These are phyloP conservation scores for Plasmodium yoelii DNA, from an alignment of 169 alveolate genomes.

Conservation along the genomic window DNA sequence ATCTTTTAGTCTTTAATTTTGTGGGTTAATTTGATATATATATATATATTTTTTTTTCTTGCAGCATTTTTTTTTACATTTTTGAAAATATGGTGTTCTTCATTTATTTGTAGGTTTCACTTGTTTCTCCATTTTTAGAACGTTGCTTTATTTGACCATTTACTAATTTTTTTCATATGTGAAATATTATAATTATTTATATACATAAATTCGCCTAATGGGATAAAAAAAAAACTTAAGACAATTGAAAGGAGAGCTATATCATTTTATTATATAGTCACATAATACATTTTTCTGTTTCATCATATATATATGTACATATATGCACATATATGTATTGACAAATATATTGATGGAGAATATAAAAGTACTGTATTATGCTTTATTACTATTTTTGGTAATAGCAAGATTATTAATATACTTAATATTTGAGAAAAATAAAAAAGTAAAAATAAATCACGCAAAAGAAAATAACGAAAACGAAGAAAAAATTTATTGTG, in stretches of 20 bases:
- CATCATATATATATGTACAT: neutral
- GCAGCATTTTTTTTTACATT: too few relatives aligned
- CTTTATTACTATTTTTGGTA: slow-evolving; percentile 21
- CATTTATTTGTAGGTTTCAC: too few relatives aligned
- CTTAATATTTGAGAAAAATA: slow-evolving; percentile 12
- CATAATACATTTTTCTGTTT: neutral
- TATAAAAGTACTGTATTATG: slow-evolving; percentile 16
- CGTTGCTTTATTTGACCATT: too few relatives aligned
- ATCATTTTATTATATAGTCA: neutral
- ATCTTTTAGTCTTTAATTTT: too few relatives aligned
- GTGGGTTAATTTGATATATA: too few relatives aligned
- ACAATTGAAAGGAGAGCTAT: neutral
- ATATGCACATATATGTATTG: neutral
- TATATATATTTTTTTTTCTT: too few relatives aligned
- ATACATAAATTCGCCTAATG: too few relatives aligned
- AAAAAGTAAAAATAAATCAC: slow-evolving; percentile 1
- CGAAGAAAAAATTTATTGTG: slow-evolving; percentile 16
- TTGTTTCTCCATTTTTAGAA: too few relatives aligned
- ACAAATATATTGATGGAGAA: slow-evolving; percentile 9
- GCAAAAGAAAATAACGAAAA: slow-evolving; percentile 1
- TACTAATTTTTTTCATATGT: too few relatives aligned
- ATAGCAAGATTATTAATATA: slow-evolving; percentile 48
- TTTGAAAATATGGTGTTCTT: too few relatives aligned
- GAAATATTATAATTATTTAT: too few relatives aligned
- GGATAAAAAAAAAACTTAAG: neutral